These are phyloP conservation scores for Chlorella sorokiniana DNA, from an alignment of 139 green algal species.

Conservation along the genomic window DNA sequence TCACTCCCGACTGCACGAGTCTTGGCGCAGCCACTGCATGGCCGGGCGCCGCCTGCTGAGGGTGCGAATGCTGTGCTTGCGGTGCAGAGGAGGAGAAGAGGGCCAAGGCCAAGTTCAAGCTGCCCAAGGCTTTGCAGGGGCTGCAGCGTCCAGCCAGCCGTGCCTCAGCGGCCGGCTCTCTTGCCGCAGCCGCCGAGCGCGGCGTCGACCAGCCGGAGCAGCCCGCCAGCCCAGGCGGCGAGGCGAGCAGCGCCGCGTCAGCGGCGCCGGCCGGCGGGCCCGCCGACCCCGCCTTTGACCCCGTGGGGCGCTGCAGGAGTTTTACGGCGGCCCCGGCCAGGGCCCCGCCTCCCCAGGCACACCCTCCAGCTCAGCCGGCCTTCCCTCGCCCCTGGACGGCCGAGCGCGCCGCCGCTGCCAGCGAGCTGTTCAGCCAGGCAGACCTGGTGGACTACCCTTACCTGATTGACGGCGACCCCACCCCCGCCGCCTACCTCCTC, in stretches of 20 bases:
- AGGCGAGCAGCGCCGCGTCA: background rate
- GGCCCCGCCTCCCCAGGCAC: background rate
- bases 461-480: slow-evolving; percentile 23
- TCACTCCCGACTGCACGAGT: too few relatives aligned
- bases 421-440: slow-evolving; percentile 12
- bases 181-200: background rate
- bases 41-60: too few relatives aligned
- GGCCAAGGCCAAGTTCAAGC: slow-evolving; percentile 32
- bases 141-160: background rate
- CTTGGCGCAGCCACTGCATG: too few relatives aligned
- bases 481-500: slow-evolving; percentile 34
- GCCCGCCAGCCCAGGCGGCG: slow-evolving; percentile 4
- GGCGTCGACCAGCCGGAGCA: background rate
- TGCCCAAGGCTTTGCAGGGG: slow-evolving; percentile 29
- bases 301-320: slow-evolving; percentile 10
- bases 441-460: slow-evolving; percentile 36
- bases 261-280: background rate
- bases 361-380: background rate
- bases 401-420: background rate
- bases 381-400: background rate
- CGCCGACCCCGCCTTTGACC: background rate
- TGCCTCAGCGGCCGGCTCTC: background rate
- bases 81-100: slow-evolving; percentile 20
- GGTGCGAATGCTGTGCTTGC: background rate
- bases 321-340: background rate